These are phyloP conservation scores for Trichoderma aggressivum DNA, from an alignment of 2,329 filamentous ascomycete genomes.

Conservation along the genomic window DNA sequence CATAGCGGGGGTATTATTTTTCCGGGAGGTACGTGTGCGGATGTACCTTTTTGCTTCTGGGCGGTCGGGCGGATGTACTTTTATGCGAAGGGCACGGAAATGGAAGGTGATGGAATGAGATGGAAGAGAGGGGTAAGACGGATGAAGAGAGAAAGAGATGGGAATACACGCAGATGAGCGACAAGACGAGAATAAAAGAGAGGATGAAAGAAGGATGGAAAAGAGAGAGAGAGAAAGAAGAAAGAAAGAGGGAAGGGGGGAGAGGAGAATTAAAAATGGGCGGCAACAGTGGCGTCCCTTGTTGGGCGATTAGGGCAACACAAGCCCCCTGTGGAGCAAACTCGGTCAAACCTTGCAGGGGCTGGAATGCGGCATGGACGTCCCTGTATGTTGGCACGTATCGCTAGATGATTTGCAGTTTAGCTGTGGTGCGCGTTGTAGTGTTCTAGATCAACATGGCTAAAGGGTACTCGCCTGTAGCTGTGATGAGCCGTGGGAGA, in stretches of 20 bases:
- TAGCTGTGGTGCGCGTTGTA: not conserved
- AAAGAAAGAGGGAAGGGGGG: not conserved
- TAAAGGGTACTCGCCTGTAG: not conserved
- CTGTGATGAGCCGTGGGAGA: not conserved
- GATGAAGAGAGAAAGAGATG: not conserved
- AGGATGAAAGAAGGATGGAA: not conserved
- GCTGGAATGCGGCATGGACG: not conserved
- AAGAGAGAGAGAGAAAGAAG: not conserved
- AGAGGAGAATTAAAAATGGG: not conserved
- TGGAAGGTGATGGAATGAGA: not conserved
- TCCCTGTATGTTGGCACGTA: not conserved
- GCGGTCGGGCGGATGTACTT: not conserved
- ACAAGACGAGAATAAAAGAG: not conserved
- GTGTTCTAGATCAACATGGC: not conserved
- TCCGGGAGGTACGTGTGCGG: not conserved
- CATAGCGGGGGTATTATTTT: not conserved
- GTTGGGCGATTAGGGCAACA: not conserved
- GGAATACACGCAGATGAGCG: not conserved
- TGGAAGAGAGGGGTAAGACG: not conserved
- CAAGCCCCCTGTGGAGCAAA: not conserved
- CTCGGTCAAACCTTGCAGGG: not conserved
- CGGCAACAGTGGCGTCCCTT: not conserved
- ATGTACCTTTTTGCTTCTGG: not conserved
- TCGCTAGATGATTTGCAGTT: not conserved
- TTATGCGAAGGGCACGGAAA: not conserved